Evolutionary conservation across 1,284 basidiomycete genomes (phyloP).

Genomic region (Entoloma clypeatum): DNA sequence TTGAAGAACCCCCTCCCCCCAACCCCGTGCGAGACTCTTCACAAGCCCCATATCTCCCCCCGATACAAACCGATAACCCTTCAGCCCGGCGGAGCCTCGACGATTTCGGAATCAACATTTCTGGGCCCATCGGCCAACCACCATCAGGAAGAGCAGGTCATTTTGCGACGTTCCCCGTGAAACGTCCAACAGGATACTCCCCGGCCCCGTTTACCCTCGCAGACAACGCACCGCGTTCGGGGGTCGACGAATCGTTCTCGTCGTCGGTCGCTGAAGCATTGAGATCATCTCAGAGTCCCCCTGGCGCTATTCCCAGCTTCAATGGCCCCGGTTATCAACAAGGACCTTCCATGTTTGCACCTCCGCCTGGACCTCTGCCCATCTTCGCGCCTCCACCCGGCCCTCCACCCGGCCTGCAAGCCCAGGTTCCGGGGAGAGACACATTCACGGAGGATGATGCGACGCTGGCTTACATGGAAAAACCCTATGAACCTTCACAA

Average conservation of each 20-base stretch:
- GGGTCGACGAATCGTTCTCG: constrained; percentile 44
- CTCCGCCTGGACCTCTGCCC: constrained; percentile 23
- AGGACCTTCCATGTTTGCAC: constrained; percentile 9
- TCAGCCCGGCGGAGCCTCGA: constrained; percentile 28
- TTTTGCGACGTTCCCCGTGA: constrained; percentile 59
- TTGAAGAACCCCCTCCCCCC: constrained; percentile 21
- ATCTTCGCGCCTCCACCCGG: no score
- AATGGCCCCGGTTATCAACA: constrained; percentile 8
- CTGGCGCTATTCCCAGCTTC: constrained; percentile 7
- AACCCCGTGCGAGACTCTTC: constrained; percentile 8
- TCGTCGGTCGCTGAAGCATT: constrained; percentile 51
- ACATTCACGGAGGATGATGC: constrained; percentile 27
- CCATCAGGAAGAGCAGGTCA: constrained; percentile 35
- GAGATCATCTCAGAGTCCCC: constrained; percentile 19
- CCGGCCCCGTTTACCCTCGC: no score
- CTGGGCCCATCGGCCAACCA: constrained; percentile 19
- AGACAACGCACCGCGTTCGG: no score
- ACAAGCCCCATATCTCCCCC: constrained; percentile 9
- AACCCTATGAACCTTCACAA: constrained; percentile 20
- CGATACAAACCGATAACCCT: constrained; percentile 1
- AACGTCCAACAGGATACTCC: no score
- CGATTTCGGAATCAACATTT: constrained; percentile 35
- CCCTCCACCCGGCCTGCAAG: no score
- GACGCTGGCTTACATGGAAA: constrained; percentile 42
- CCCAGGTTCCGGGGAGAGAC: no score